Evolutionary conservation across 768 basidiomycete genomes (phyloP).

Genomic region (Daedaleopsis nitida): DNA sequence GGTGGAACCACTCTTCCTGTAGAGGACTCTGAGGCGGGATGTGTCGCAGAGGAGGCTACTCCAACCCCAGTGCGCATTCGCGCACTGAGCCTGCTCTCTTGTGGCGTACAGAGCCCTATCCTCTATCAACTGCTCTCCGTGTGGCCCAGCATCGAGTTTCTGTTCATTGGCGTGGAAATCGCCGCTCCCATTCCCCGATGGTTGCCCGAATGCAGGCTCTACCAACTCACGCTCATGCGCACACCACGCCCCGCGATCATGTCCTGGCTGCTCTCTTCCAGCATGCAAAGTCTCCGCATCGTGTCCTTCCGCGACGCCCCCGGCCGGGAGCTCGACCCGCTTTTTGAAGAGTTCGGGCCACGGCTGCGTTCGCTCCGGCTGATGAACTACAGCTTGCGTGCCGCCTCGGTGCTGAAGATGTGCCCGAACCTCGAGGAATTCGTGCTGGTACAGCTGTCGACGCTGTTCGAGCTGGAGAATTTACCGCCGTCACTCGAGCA

Average conservation of each 20-base stretch:
- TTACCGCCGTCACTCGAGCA: conserved; percentile 44
- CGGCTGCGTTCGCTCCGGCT: conserved; percentile 47
- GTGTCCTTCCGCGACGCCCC: conserved; percentile 43
- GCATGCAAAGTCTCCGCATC: conserved; percentile 38
- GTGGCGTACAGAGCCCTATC: conserved; percentile 45
- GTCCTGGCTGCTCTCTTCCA: conserved; percentile 41
- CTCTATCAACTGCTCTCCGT: conserved; percentile 44
- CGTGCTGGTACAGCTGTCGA: conserved; percentile 39
- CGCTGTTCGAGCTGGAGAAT: conserved; percentile 32
- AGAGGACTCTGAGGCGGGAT: neutral
- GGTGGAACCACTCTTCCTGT: neutral
- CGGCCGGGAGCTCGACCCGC: conserved; percentile 24
- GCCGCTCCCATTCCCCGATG: conserved; percentile 33
- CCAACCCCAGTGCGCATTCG: conserved; percentile 25
- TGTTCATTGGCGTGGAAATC: conserved; percentile 42
- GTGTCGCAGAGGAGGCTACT: neutral
- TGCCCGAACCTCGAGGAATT: conserved; percentile 45
- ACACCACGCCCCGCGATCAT: conserved; percentile 35
- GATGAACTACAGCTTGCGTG: conserved; percentile 35
- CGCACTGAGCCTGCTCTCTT: conserved; percentile 35
- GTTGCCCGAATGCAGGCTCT: conserved; percentile 31
- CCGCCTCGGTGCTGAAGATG: conserved; percentile 35
- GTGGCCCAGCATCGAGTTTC: conserved; percentile 40
- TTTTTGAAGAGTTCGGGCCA: conserved; percentile 34
- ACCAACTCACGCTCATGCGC: conserved; percentile 44